These are phyloP conservation scores for Fragaria ananassa DNA, from an alignment of 306 rosid species.

Conservation along the genomic window DNA sequence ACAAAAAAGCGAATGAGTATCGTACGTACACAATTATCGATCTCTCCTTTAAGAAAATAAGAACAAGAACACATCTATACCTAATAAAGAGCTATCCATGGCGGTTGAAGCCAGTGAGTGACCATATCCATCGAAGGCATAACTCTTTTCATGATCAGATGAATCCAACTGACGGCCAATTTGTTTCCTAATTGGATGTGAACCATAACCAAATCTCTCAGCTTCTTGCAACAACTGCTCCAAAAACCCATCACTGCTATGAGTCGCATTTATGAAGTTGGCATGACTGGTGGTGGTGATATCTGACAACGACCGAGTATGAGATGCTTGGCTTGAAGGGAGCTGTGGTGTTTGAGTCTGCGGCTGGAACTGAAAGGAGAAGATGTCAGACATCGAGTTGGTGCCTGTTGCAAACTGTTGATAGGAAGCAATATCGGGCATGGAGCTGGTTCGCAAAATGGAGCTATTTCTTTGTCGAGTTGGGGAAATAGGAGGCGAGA, in stretches of 20 bases:
- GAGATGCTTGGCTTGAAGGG: conserved; percentile 60
- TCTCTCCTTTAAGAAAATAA: not conserved
- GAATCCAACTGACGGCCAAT: conserved; percentile 24
- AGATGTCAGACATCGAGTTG: conserved; percentile 7
- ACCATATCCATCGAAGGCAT: conserved; percentile 35
- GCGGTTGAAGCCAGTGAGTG: conserved; percentile 38
- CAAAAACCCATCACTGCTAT: conserved; percentile 29
- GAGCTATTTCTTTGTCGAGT: conserved; percentile 8
- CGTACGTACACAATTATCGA: not conserved
- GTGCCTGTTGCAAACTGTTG: conserved; percentile 4
- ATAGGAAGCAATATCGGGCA: conserved; percentile 33
- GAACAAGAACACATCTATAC: not conserved
- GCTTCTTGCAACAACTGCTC: conserved; percentile 62
- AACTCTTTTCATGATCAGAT: conserved; percentile 36
- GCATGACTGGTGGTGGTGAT: conserved; percentile 17
- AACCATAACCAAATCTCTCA: conserved; percentile 33
- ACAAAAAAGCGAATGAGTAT: not conserved
- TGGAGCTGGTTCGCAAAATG: not conserved
- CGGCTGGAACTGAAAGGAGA: conserved; percentile 45
- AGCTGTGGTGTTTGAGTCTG: conserved; percentile 40
- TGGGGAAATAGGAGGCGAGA: conserved; percentile 26
- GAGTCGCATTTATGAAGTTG: conserved; percentile 23
- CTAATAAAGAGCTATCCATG: conserved; percentile 36
- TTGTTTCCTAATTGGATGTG: conserved; percentile 28
- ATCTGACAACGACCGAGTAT: conserved; percentile 23